Evolutionary conservation across 2,329 filamentous ascomycete genomes (phyloP).

Genomic region (Alternaria arbusti): DNA sequence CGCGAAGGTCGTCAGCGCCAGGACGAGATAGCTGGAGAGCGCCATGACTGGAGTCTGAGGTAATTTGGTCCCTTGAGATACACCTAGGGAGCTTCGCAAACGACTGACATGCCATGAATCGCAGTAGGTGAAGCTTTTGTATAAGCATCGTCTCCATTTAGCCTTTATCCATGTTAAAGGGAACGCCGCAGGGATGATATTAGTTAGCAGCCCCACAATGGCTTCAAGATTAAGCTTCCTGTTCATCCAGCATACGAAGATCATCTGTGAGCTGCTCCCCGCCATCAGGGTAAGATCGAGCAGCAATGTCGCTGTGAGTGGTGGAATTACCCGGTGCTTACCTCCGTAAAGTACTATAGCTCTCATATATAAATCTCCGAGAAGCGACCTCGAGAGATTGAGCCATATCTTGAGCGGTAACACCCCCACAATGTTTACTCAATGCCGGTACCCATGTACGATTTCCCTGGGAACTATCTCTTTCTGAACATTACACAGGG

Average conservation of each 20-base stretch:
- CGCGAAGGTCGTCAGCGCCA: conserved; percentile 7
- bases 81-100: background rate
- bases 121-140: background rate
- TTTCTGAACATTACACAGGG: background rate
- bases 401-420: background rate
- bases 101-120: background rate
- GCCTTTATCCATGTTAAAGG: conserved; percentile 3
- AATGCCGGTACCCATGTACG: background rate
- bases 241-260: background rate
- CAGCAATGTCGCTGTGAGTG: background rate
- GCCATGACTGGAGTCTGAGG: conserved; percentile 5
- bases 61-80: background rate
- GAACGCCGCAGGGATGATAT: background rate
- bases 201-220: background rate
- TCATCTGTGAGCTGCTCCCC: background rate
- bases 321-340: background rate
- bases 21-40: conserved; percentile 6
- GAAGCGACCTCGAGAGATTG: background rate
- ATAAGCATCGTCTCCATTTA: background rate
- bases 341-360: background rate
- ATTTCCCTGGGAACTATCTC: background rate
- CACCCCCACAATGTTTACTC: background rate
- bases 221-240: background rate
- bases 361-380: background rate
- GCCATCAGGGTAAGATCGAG: background rate